Base-by-base conservation (phyloP, 495 filamentous ascomycete species). In the Daldinia childiae region DNA sequence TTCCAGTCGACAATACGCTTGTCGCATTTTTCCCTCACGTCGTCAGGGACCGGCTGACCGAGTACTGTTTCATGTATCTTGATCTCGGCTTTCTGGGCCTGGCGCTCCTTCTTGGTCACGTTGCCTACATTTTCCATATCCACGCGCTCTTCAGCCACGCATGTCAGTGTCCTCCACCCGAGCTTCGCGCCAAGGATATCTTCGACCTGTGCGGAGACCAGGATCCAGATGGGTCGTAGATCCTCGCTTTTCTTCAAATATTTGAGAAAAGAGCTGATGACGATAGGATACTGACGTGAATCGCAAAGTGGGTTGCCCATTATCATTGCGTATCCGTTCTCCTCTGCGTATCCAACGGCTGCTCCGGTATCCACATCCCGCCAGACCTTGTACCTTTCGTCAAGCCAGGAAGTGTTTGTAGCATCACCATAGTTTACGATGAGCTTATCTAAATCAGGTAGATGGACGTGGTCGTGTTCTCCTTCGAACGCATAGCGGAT, bases 381-480 rank as follows among this genome's bases (percentile, higher is more conserved):
- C 91, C 91, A 97, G 68, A 95, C 88, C 74, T 90, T 87, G 76
- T 91, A 94, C 14, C 92, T 88, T 6, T 92, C 89, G 77, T 97
- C 93, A 19, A 92, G 87, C 91, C 92, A 97, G 1, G 92, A 92
- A 0, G 92, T 97, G 68, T 94, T 93, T 14, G 92, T 91, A 15
- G 93, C 92, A 76, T 95, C 93, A 55, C 93, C 93, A 68, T 97
- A 97, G 79, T 95, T 97, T 66, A 90, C 91, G 74, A 95, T 90
- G 52, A 95, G 87, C 66, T 95, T 89, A 73, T 92, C 91, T 24
- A 97, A 76, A 5, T 91, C 84, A 54, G 92, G 93, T 29, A 92
- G 82, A 58, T 89, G 84, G 2, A 84, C 82, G 80, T 83, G 38
- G 67, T 74, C 60, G 75, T 85, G 69, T 55, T 78, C 75, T 12